Base-by-base conservation (phyloP, 2,329 filamentous ascomycete species). In the Ascochyta viciae-villosae region DNA sequence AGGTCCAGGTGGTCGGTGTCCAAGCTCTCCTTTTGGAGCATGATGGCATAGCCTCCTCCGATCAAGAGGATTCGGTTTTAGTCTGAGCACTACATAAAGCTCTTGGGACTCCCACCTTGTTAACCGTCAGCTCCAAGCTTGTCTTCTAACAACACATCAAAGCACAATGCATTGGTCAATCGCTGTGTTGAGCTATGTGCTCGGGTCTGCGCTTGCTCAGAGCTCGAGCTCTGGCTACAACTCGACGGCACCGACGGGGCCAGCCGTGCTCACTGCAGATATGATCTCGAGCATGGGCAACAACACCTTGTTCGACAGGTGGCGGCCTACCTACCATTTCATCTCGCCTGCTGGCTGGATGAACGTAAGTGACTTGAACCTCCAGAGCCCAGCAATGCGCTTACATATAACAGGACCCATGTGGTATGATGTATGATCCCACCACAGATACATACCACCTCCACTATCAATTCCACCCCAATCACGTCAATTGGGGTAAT, bases 391-490 rank as follows among this genome's bases (percentile, higher is more conserved):
- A 13, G 43, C 19, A 6, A n/a, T 12, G 24, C 43, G 33, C 50
- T 66, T 23, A 67, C 43, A 23, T 26, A 22, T 15, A 29, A 31
- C 67, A 81, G 72, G 78, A 83, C 59, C 81, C 81, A 13, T 82
- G 81, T 60, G 81, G 74, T 26, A 78, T 80, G 60, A 78, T 80
- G 71, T 84, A 82, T 61, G 80, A 82, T 66, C 80, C 79, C 13
- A 73, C 67, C 3, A 73, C 76, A 31, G 77, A 80, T 27, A 68
- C 69, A 2, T 86, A 85, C 55, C 82, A 85, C 59, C 62, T 84
- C 7, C 81, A 81, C 63, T 85, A 82, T 65, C 82, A 85, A 66
- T 84, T 77, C 73, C 76, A 81, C 62, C 78, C 78, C 1, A 68
- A 81, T 43, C 78, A 81, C 54, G 74, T 80, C 61, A 78, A 77